A percentile compares a stretch with the other conserved stretches of the same genome.
Evolutionary conservation across 768 basidiomycete species (phyloP).

Genomic region (Calocera cornea): DNA sequence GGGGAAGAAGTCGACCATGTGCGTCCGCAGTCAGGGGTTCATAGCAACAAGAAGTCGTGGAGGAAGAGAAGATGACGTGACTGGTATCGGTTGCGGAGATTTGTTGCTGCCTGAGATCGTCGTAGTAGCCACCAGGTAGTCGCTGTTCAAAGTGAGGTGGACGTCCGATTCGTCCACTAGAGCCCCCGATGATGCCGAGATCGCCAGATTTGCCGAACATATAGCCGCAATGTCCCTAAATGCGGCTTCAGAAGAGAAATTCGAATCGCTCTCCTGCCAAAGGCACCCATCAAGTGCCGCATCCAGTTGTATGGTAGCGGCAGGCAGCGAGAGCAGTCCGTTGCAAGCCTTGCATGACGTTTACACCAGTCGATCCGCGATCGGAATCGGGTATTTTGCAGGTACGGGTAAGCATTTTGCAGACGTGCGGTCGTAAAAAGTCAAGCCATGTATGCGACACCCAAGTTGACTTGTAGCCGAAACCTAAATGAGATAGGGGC

Average conservation of each 20-base stretch:
- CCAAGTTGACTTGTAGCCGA: neutral
- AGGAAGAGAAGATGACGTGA: neutral
- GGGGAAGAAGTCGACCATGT: constrained; percentile 1
- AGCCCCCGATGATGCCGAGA: neutral
- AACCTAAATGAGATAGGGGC: neutral
- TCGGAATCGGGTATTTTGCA: too few relatives aligned
- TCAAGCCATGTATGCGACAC: too few relatives aligned
- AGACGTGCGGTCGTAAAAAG: too few relatives aligned
- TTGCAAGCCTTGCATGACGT: too few relatives aligned
- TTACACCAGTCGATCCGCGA: too few relatives aligned
- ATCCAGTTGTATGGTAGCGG: too few relatives aligned
- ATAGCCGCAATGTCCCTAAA: neutral
- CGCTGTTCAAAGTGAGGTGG: neutral
- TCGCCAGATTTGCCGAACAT: neutral
- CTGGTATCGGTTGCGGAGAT: neutral
- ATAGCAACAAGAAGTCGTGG: neutral
- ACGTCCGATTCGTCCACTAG: neutral
- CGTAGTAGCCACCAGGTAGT: neutral
- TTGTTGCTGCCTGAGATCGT: neutral
- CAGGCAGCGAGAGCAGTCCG: too few relatives aligned
- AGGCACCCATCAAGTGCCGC: too few relatives aligned
- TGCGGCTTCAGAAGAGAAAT: neutral
- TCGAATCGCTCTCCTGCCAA: neutral
- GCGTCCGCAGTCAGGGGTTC: neutral
- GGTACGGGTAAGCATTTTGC: too few relatives aligned